phyloP scores from a whole-genome alignment of 257 asterid genomes.

The Solanum sitiens region DNA sequence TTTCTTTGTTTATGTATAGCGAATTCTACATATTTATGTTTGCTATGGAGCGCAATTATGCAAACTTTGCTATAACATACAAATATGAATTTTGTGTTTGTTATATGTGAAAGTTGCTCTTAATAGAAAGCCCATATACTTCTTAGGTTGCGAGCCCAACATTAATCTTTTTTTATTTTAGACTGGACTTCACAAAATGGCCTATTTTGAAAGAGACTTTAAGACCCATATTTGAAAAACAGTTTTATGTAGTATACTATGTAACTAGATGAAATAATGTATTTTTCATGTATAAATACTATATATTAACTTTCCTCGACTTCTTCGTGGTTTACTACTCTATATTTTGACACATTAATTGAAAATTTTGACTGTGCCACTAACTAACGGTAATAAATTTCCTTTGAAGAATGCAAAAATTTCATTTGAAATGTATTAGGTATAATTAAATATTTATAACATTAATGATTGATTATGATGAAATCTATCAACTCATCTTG shows the following conservation, averaged over 20 bases:
- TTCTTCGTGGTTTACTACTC: not conserved
- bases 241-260: not conserved
- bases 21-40: too few relatives aligned
- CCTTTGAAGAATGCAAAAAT: not conserved
- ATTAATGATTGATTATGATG: not conserved
- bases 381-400: not conserved
- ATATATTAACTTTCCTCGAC: too few relatives aligned
- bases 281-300: too few relatives aligned
- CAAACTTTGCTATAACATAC: too few relatives aligned
- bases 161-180: not conserved
- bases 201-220: not conserved
- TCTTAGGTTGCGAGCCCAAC: not conserved
- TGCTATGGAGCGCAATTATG: too few relatives aligned
- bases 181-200: not conserved
- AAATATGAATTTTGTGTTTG: too few relatives aligned
- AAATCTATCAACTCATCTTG: not conserved
- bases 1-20: too few relatives aligned
- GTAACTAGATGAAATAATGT: too few relatives aligned
- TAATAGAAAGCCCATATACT: not conserved
- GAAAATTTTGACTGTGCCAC: not conserved
- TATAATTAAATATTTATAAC: not conserved
- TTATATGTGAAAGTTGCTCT: too few relatives aligned
- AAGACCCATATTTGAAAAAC: not conserved
- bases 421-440: not conserved
- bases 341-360: not conserved